Base-by-base conservation (phyloP, 2,329 filamentous ascomycete genomes). In the Pyrenochaeta sp. region DNA sequence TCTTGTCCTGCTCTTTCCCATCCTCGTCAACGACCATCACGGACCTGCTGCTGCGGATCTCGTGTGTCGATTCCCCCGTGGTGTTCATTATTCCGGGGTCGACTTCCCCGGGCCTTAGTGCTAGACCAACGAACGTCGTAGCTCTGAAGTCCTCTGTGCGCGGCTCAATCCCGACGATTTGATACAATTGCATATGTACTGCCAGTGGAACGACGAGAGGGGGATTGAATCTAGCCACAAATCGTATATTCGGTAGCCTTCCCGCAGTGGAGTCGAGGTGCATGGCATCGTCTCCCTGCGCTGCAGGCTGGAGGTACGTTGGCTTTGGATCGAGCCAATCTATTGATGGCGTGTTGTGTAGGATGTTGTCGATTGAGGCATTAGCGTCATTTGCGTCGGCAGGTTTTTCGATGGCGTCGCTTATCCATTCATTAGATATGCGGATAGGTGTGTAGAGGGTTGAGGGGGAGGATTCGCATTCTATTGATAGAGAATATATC, bases 261-360 rank as follows among this genome's bases (percentile, higher is more conserved):
- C 82, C 80, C 19, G 80, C 73, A 65, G 58, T 80, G n/a, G 83
- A 81, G 34, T 88, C 79, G 49, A 86, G 76, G 43, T 85, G 82
- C 77, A 88, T 86, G 9, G 83, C 80, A 56, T 86, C 77, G 42
- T 79, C 68, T 75, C 15, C 64, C 8, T 67, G 57, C 30, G 70
- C 61, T 15, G 69, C n/a, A 2, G 72, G 58, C 15, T 73, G 69
- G 34, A 77, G 68, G 28, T 90, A 82, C 1, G 87, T 88, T 49
- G 86, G 85, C 2, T 87, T 84, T 0, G 91, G 91, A 56, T 93
- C 89, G 40, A 88, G 83, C 91, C 91, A 94, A 78, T 92, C 87
- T 34, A 87, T 78, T 2, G 77, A 77, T 0, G 77, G 72, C 77
- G 71, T 61, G 82, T 80, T 68, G 78, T 81, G 66, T 1, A 78